Base-by-base conservation (phyloP, 768 basidiomycete species). In the Tephrocybe rancida region DNA sequence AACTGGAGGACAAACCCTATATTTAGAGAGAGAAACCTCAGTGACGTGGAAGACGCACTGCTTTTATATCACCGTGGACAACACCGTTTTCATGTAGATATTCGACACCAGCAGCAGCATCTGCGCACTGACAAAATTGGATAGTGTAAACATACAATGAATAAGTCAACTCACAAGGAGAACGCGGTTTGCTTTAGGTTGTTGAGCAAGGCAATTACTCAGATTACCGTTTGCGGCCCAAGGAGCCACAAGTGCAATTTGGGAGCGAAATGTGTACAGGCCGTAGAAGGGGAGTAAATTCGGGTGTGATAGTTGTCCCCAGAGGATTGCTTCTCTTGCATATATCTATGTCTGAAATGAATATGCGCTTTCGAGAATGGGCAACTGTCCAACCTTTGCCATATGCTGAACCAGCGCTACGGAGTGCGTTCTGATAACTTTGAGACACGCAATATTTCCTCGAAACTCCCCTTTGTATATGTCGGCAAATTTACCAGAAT, bases 231-330 rank as follows among this genome's bases (percentile, higher is more conserved):
- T 43, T 8, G 39, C 53, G 8, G 47, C 47, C 46, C 47, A 54
- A 41, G 53, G 75, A 5, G 73, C 74, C 37, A 76, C 68, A 22
- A 77, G 62, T 25, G 63, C 58, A 27, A 67, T 27, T 45, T 65
- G 56, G 11, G 44, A 37, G 24, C 57, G 56, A 8, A 64, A 43
- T 35, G 57, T 55, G 55, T 67, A 62, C 19, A 64, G 43, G 6
- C 69, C 69, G 35, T 65, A 65, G 43, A 69, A 67, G 2, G 69
- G 69, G 21, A 69, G 54, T 5, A 68, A 48, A 39, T 67, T 66
- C 18, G 58, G 63, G 54, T 69, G 67, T 0, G 62, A 62, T 13
- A 70, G 54, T 41, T 71, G 68, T 32, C 64, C 59, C 70, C 66
- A 71, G 19, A 59, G 44, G 27, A 59, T 52, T 9, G 49, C 57